These are phyloP conservation scores for Pythium graminicola DNA, from an alignment of 352 stramenopile genomes.

Conservation along the genomic window DNA sequence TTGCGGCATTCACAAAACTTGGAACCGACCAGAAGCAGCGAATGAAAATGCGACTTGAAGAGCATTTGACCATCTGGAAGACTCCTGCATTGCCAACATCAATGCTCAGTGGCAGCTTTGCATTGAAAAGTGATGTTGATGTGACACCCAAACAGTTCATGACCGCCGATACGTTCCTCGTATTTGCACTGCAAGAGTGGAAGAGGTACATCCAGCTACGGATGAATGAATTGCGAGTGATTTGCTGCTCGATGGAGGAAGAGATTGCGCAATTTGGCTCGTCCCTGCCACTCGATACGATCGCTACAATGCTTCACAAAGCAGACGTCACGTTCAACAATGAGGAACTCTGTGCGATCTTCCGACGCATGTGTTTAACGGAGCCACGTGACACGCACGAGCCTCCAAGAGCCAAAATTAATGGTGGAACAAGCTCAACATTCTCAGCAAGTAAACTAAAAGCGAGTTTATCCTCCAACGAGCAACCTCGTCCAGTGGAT, in stretches of 20 bases:
- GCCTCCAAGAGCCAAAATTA: neutral
- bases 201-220: slow-evolving; percentile 58
- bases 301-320: slow-evolving; percentile 51
- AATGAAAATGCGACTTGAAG: slow-evolving; percentile 29
- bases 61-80: slow-evolving; percentile 28
- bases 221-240: slow-evolving; percentile 59
- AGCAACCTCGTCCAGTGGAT: slow-evolving; percentile 14
- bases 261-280: slow-evolving; percentile 48
- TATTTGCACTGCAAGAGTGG: slow-evolving; percentile 61
- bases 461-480: neutral
- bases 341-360: slow-evolving; percentile 58
- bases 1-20: slow-evolving; percentile 44
- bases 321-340: slow-evolving; percentile 33
- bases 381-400: slow-evolving; percentile 20
- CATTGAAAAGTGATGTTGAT: neutral
- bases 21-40: slow-evolving; percentile 41
- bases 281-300: slow-evolving; percentile 43
- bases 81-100: slow-evolving; percentile 1
- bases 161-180: slow-evolving; percentile 44
- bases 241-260: slow-evolving; percentile 50
- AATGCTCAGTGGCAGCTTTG: slow-evolving; percentile 12
- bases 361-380: slow-evolving; percentile 52
- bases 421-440: neutral
- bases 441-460: neutral
- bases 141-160: slow-evolving; percentile 23